phyloP scores from a whole-genome alignment of 108 stramenopile genomes.

The Cylindrotheca fusiformis region DNA sequence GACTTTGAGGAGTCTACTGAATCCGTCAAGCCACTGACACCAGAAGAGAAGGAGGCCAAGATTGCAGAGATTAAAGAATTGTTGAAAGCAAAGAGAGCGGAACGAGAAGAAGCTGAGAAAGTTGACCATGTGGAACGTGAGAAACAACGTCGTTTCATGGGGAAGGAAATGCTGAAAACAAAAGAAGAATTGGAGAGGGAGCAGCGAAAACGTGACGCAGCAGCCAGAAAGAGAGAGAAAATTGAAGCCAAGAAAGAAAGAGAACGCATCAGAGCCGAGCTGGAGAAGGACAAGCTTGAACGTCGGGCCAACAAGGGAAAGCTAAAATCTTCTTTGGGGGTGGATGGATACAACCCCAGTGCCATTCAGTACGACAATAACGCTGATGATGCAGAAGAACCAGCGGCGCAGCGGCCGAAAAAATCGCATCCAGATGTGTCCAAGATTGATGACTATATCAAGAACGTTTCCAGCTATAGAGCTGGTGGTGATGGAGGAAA shows the following conservation, averaged over 20 bases:
- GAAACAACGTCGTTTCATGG: slow-evolving; percentile 79
- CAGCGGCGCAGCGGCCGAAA: slow-evolving; percentile 42
- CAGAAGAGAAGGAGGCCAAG: slow-evolving; percentile 91
- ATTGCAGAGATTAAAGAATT: slow-evolving; percentile 86
- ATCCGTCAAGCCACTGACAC: slow-evolving; percentile 68
- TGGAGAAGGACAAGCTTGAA: slow-evolving; percentile 90
- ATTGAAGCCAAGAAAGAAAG: slow-evolving; percentile 70
- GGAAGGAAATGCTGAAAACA: slow-evolving; percentile 79
- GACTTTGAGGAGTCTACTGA: slow-evolving; percentile 90
- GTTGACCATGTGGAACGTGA: slow-evolving; percentile 83
- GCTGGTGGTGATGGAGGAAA: slow-evolving; percentile 93
- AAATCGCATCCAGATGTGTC: slow-evolving; percentile 44
- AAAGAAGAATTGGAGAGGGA: slow-evolving; percentile 85
- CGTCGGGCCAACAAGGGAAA: slow-evolving; percentile 87
- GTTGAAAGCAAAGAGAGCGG: slow-evolving; percentile 71
- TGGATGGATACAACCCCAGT: slow-evolving; percentile 93
- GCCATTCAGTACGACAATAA: slow-evolving; percentile 81
- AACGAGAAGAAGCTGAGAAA: slow-evolving; percentile 87
- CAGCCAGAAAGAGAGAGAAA: slow-evolving; percentile 70
- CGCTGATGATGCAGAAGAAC: slow-evolving; percentile 33
- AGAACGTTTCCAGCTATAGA: slow-evolving; percentile 75
- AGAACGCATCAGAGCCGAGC: slow-evolving; percentile 85
- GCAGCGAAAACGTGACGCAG: slow-evolving; percentile 76
- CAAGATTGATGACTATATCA: slow-evolving; percentile 85
- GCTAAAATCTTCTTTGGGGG: slow-evolving; percentile 73